Evolutionary conservation across 352 stramenopile genomes (phyloP), one percentile per base, ranked within the genome.

Genomic region (Globisporangium takayamanum): DNA sequence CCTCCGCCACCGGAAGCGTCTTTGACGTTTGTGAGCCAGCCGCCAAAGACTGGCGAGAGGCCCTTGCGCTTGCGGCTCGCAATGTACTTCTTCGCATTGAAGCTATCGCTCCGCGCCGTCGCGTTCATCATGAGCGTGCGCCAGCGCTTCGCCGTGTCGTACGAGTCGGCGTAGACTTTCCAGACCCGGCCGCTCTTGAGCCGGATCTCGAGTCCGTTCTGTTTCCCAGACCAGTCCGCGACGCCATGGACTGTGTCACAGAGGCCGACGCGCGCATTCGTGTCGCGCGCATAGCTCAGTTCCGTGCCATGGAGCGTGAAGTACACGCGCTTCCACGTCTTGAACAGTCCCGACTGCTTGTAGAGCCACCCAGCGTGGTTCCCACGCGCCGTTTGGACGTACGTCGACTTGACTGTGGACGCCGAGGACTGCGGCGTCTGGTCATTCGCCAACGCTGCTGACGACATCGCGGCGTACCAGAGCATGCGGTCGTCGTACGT

Each of bases 281-380:
- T 84, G 51, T 93, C 85, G 47, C 85, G 82, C 14, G 83, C 67
- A 50, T 79, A 91, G 12, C 73, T 78, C 56, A 95, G 50, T 53
- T 95, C 83, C 6, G 73, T 53, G 15, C 83, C 83, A 33, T 95
- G 85, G 7, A 95, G 63, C 28, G 83, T 93, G 30, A 91, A 85
- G 56, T 91, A 93, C 39, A 90, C 59, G 2, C 78, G 83, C 63
- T 89, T 93, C 81, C 81, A 91, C 26, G 67, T 69, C 64, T 91
- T 91, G 74, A 95, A 88, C 52, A 93, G 53, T 6, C 85, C 85
- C 11, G 68, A 60, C 30, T 90, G 83, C 61, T 91, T 91, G 59
- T 73, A 82, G 30, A 95, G 62, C 83, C 83, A 95, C 5, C 85
- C 85, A 14, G 83, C 83, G 62, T 92, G 68, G 67, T 94, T 94